Percentiles rank a stretch among this genome's conserved stretches.
phyloP scores from a whole-genome alignment of 1,139 yeast species.

The Saccharomyces hybrid region DNA sequence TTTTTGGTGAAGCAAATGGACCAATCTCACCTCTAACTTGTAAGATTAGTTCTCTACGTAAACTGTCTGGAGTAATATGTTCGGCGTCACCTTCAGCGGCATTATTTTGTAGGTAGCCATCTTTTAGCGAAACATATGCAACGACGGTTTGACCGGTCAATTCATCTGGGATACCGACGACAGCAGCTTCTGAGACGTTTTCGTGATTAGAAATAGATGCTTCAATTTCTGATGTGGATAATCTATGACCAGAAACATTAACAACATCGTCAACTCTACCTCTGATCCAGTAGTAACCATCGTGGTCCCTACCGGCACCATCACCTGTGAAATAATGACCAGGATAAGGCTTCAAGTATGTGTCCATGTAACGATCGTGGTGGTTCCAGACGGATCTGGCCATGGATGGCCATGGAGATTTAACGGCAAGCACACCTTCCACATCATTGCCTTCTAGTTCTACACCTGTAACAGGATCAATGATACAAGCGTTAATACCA shows the following conservation, averaged over 20 bases:
- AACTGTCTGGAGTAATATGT: constrained; percentile 41
- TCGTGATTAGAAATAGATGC: constrained; percentile 78
- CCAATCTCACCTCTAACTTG: constrained; percentile 93
- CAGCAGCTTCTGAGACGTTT: constrained; percentile 87
- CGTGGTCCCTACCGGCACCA: constrained; percentile 96
- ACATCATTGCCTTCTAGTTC: constrained; percentile 84
- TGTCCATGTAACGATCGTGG: constrained; percentile 83
- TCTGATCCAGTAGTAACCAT: constrained; percentile 96
- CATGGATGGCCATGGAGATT: constrained; percentile 94
- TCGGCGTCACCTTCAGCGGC: constrained; percentile 39
- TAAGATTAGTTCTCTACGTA: constrained; percentile 72
- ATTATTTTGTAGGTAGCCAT: constrained; percentile 37
- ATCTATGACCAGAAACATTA: constrained; percentile 94
- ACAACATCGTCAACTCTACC: constrained; percentile 99
- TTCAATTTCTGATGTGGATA: constrained; percentile 95
- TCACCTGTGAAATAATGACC: constrained; percentile 97
- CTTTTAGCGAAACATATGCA: constrained; percentile 81
- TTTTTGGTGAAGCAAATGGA: constrained; percentile 96
- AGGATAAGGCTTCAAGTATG: constrained; percentile 91
- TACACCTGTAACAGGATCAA: constrained; percentile 85
- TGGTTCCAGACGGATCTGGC: constrained; percentile 93
- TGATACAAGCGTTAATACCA: constrained; percentile 82
- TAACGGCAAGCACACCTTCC: constrained; percentile 90
- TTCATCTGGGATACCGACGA: constrained; percentile 89
- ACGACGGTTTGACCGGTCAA: constrained; percentile 96